Evolutionary conservation across 768 basidiomycete genomes (phyloP).

Genomic region (Galerina marginata): DNA sequence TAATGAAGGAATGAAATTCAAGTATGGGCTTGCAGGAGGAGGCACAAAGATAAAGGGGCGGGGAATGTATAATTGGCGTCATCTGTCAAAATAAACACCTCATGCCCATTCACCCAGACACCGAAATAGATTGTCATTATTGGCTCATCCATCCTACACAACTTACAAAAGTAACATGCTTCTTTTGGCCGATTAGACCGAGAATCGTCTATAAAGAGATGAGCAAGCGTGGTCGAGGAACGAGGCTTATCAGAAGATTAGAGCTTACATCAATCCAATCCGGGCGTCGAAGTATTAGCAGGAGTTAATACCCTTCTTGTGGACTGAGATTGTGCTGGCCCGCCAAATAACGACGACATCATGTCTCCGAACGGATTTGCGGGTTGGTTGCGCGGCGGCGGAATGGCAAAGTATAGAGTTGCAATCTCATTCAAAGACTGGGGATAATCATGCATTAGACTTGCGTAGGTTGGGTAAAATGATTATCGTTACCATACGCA

Average conservation of each 20-base stretch:
- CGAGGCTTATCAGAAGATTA: constrained; percentile 1
- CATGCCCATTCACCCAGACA: background rate
- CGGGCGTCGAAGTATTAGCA: constrained; percentile 38
- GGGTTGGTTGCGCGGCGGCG: constrained; percentile 71
- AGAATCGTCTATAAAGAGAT: constrained; percentile 1
- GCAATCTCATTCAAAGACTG: constrained; percentile 75
- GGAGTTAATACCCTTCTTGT: constrained; percentile 54
- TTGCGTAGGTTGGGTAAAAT: background rate
- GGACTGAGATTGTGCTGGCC: constrained; percentile 48
- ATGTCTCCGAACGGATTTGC: constrained; percentile 89
- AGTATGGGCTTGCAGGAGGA: background rate
- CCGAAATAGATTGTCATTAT: constrained; percentile 7
- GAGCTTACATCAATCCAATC: constrained; percentile 47
- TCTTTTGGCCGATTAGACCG: constrained; percentile 10
- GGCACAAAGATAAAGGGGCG: background rate
- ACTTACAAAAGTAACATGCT: constrained; percentile 8
- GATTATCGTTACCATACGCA: constrained; percentile 59
- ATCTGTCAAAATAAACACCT: background rate
- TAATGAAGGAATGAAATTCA: background rate
- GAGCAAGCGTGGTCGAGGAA: background rate
- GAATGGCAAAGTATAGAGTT: constrained; percentile 85
- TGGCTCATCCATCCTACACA: constrained; percentile 7
- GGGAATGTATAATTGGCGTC: background rate
- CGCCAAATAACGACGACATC: constrained; percentile 88
- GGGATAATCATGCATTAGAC: constrained; percentile 5